phyloP scores from a whole-genome alignment of 2,329 filamentous ascomycete genomes.

The Botrytis byssoidea region DNA sequence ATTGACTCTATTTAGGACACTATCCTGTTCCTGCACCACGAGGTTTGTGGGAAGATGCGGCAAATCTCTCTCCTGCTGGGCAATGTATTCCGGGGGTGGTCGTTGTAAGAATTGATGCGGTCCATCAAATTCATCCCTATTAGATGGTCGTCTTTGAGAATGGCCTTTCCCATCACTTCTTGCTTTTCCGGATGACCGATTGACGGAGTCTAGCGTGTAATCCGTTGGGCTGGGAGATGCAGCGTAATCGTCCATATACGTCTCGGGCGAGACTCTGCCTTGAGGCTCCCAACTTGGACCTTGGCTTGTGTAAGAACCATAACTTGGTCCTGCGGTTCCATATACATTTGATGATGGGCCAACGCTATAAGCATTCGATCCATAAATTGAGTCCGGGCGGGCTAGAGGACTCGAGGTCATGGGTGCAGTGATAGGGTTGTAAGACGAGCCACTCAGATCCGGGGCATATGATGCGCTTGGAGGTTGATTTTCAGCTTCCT shows the following conservation, averaged over 20 bases:
- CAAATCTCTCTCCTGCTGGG: conserved; percentile 75
- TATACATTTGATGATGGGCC: conserved; percentile 35
- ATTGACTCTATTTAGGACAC: conserved; percentile 76
- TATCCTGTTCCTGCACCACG: conserved; percentile 80
- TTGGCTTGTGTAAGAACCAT: conserved; percentile 35
- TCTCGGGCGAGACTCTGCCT: conserved; percentile 39
- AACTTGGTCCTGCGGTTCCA: conserved; percentile 36
- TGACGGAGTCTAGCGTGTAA: conserved; percentile 54
- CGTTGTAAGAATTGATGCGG: conserved; percentile 78
- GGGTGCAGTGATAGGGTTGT: conserved; percentile 32
- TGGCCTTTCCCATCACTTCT: conserved; percentile 49
- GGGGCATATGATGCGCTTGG: conserved; percentile 36
- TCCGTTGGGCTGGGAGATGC: conserved; percentile 60
- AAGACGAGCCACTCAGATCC: conserved; percentile 31
- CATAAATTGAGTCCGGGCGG: conserved; percentile 36
- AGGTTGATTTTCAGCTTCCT: conserved; percentile 34
- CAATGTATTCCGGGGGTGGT: conserved; percentile 68
- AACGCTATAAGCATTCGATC: conserved; percentile 35
- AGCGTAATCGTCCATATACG: conserved; percentile 44
- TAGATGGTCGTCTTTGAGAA: conserved; percentile 64
- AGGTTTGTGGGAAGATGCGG: conserved; percentile 81
- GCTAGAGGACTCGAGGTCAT: conserved; percentile 27
- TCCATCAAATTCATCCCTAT: conserved; percentile 86
- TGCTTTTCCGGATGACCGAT: conserved; percentile 45
- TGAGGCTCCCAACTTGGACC: conserved; percentile 37